Evolutionary conservation across 768 basidiomycete genomes (phyloP).

Genomic region (Xerocomus potaroensis): DNA sequence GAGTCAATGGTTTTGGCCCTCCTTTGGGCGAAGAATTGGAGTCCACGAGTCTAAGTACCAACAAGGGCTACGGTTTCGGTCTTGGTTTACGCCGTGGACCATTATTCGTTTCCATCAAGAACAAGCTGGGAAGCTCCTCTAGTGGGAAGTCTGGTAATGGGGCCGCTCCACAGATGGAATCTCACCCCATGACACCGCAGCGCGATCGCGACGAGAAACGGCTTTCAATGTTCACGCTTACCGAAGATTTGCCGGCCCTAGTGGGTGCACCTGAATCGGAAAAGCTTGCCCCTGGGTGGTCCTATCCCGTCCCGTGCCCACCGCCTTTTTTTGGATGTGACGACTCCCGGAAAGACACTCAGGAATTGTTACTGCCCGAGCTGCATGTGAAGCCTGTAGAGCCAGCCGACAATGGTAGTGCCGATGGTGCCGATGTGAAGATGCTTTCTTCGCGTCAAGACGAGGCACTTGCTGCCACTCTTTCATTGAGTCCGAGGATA

Average conservation of each 20-base stretch:
- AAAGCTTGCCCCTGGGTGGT: slow-evolving; percentile 32
- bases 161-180: slow-evolving; percentile 10
- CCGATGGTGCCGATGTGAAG: slow-evolving; percentile 30
- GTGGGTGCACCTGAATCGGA: slow-evolving; percentile 26
- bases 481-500: slow-evolving; percentile 45
- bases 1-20: slow-evolving; percentile 1
- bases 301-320: slow-evolving; percentile 19
- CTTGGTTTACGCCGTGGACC: slow-evolving; percentile 29
- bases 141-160: slow-evolving; percentile 16
- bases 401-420: slow-evolving; percentile 14
- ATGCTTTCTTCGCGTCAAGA: slow-evolving; percentile 29
- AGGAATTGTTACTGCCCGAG: slow-evolving; percentile 21
- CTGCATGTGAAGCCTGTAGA: slow-evolving; percentile 12
- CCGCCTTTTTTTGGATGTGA: slow-evolving; percentile 12
- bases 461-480: slow-evolving; percentile 38
- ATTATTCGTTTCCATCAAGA: slow-evolving; percentile 22
- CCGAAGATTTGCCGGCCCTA: slow-evolving; percentile 16
- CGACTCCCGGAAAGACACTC: slow-evolving; percentile 3
- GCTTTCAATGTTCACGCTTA: slow-evolving; percentile 22
- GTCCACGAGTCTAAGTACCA: slow-evolving; percentile 26
- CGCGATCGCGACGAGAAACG: slow-evolving; percentile 28
- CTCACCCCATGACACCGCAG: slow-evolving; percentile 20
- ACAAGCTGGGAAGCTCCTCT: slow-evolving; percentile 18
- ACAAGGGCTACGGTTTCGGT: slow-evolving; percentile 33
- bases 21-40: slow-evolving; percentile 24